Evolutionary conservation across 2,329 filamentous ascomycete species (phyloP).

Genomic region (Paramyrothecium sp.): DNA sequence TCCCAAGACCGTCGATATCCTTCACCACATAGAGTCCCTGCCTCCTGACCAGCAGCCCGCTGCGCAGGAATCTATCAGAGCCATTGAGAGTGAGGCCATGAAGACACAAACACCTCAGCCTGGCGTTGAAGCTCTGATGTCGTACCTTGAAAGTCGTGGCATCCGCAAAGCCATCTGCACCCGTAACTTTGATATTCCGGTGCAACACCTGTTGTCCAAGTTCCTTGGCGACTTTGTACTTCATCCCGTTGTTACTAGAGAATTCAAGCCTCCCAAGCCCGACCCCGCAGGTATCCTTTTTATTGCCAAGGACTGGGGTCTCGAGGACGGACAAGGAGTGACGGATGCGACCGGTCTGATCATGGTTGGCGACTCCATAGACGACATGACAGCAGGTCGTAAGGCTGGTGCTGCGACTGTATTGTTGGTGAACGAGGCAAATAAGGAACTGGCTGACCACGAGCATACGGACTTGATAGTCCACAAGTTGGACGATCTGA

Average conservation of each 20-base stretch:
- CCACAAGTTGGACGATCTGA: conserved; percentile 69
- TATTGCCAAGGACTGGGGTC: conserved; percentile 75
- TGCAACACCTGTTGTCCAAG: conserved; percentile 70
- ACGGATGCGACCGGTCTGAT: conserved; percentile 49
- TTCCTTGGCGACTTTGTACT: conserved; percentile 71
- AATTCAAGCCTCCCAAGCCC: conserved; percentile 82
- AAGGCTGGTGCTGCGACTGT: conserved; percentile 86
- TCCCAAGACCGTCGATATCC: conserved; percentile 72
- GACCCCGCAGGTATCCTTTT: conserved; percentile 84
- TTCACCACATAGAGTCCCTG: conserved; percentile 80
- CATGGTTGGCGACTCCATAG: conserved; percentile 78
- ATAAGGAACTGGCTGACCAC: conserved; percentile 66
- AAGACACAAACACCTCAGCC: conserved; percentile 74
- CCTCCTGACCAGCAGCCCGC: conserved; percentile 56
- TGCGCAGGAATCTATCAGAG: conserved; percentile 72
- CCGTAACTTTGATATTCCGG: conserved; percentile 84
- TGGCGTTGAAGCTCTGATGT: conserved; percentile 75
- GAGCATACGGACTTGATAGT: conserved; percentile 77
- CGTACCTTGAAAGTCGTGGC: conserved; percentile 67
- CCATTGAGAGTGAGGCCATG: conserved; percentile 83
- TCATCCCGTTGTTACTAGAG: conserved; percentile 77
- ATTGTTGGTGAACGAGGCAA: conserved; percentile 82
- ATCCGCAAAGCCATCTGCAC: conserved; percentile 87
- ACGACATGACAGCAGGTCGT: conserved; percentile 88
- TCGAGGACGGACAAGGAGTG: conserved; percentile 33